These are phyloP conservation scores for Mycena filopes DNA, from an alignment of 768 basidiomycete genomes.

Conservation along the genomic window DNA sequence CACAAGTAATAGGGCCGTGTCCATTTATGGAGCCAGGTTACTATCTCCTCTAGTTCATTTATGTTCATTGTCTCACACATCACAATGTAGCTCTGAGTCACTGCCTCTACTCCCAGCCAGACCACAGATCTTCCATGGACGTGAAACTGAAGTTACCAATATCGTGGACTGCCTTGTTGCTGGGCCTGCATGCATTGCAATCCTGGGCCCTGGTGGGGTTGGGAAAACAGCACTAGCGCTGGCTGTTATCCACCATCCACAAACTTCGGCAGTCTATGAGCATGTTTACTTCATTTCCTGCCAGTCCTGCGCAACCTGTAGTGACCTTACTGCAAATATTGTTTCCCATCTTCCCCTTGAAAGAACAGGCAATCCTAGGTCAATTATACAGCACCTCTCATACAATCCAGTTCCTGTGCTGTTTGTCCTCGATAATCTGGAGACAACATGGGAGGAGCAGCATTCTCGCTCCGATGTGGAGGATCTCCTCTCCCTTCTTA, in stretches of 20 bases:
- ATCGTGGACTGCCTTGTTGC: background rate
- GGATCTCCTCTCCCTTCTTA: conserved; percentile 5
- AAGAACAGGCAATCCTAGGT: background rate
- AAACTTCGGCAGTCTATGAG: background rate
- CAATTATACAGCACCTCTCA: background rate
- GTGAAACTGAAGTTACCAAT: background rate
- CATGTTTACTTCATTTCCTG: background rate
- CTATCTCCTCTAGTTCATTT: background rate
- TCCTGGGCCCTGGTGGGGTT: conserved; percentile 7
- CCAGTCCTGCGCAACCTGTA: background rate
- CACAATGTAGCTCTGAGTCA: background rate
- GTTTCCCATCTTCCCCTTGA: conserved; percentile 1
- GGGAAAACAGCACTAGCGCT: background rate
- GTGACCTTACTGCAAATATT: conserved; percentile 1
- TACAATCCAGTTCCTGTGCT: background rate
- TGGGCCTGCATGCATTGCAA: background rate
- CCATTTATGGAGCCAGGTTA: background rate
- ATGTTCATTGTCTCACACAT: background rate
- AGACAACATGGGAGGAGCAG: conserved; percentile 8
- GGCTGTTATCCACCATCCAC: background rate
- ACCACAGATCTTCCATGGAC: conserved; percentile 4
- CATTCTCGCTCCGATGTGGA: conserved; percentile 2
- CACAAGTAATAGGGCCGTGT: background rate
- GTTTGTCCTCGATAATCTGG: conserved; percentile 10
- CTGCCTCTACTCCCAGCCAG: background rate